Evolutionary conservation across 306 rosid genomes (phyloP).

Genomic region (Cicer chorassanicum): DNA sequence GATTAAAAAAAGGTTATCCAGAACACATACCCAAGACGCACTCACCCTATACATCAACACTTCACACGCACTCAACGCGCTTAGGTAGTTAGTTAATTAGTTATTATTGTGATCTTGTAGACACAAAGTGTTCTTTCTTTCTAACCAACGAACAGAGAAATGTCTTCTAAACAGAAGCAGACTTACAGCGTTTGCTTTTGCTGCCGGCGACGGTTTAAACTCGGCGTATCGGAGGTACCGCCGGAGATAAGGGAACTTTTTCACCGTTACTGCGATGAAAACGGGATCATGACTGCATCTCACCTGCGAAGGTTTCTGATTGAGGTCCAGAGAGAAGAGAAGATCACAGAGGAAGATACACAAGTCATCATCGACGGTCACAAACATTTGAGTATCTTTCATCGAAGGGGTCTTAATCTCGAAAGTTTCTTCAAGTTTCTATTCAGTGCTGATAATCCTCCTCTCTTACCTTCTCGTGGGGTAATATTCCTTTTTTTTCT

Average conservation of each 20-base stretch:
- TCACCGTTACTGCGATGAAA: constrained; percentile 62
- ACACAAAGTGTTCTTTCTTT: not conserved
- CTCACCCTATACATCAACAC: not conserved
- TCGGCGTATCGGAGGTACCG: constrained; percentile 69
- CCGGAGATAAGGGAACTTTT: constrained; percentile 59
- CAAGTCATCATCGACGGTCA: constrained; percentile 64
- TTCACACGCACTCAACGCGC: not conserved
- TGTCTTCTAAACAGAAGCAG: constrained; percentile 85
- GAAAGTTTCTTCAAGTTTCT: constrained; percentile 81
- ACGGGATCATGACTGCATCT: constrained; percentile 64
- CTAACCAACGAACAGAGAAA: not conserved
- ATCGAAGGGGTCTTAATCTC: constrained; percentile 64
- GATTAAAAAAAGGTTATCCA: constrained; percentile 7
- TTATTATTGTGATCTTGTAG: not conserved
- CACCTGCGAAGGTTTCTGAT: constrained; percentile 65
- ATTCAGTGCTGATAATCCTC: constrained; percentile 64
- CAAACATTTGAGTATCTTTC: constrained; percentile 67
- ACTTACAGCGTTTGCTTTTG: constrained; percentile 86
- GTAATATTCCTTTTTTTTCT: constrained; percentile 37
- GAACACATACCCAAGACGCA: not conserved
- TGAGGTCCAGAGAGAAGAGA: constrained; percentile 70
- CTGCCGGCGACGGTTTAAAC: constrained; percentile 76
- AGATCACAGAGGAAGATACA: constrained; percentile 56
- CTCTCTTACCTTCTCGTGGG: constrained; percentile 54
- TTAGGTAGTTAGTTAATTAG: not conserved